A percentile compares a stretch with the other conserved stretches of the same genome.
Conservation (phyloP, 768 basidiomycete species). For the Collybia nuda region DNA sequence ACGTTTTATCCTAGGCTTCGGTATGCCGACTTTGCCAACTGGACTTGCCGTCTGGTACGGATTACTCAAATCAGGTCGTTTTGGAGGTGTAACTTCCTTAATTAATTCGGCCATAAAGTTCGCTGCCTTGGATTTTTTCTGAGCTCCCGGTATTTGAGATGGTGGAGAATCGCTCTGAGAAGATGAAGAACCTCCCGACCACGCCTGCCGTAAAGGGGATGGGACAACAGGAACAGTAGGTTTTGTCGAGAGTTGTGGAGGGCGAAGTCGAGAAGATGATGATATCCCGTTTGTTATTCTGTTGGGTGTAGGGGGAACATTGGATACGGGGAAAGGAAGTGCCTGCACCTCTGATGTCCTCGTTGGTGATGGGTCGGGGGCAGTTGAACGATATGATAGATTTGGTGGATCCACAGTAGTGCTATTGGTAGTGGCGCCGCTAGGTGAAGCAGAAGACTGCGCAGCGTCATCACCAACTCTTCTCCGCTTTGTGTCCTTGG, state of each 20-base stretch:
- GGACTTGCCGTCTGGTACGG: constrained; percentile 78
- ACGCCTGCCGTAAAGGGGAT: constrained; percentile 75
- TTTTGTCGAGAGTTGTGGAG: constrained; percentile 38
- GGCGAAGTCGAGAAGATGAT: constrained; percentile 38
- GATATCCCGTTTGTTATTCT: constrained; percentile 18
- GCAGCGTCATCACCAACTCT: constrained; percentile 55
- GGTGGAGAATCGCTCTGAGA: constrained; percentile 32
- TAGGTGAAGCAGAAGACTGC: constrained; percentile 27
- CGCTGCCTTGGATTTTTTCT: constrained; percentile 64
- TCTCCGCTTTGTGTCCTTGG: constrained; percentile 55
- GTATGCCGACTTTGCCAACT: constrained; percentile 45
- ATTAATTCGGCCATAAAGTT: constrained; percentile 69
- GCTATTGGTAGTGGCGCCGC: constrained; percentile 18
- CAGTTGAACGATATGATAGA: constrained; percentile 27
- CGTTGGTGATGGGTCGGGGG: constrained; percentile 33
- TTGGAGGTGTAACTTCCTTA: constrained; percentile 66
- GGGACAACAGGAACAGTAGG: constrained; percentile 65
- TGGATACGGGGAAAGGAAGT: constrained; percentile 35
- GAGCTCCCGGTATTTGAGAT: constrained; percentile 21
- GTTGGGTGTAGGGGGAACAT: constrained; percentile 22
- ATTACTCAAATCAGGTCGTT: constrained; percentile 68
- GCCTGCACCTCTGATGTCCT: constrained; percentile 19
- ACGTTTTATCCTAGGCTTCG: constrained; percentile 45
- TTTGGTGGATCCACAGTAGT: constrained; percentile 15
- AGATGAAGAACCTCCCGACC: constrained; percentile 47